These are phyloP conservation scores for Diaporthe caulivora DNA, from an alignment of 2,329 filamentous ascomycete species.

Conservation along the genomic window DNA sequence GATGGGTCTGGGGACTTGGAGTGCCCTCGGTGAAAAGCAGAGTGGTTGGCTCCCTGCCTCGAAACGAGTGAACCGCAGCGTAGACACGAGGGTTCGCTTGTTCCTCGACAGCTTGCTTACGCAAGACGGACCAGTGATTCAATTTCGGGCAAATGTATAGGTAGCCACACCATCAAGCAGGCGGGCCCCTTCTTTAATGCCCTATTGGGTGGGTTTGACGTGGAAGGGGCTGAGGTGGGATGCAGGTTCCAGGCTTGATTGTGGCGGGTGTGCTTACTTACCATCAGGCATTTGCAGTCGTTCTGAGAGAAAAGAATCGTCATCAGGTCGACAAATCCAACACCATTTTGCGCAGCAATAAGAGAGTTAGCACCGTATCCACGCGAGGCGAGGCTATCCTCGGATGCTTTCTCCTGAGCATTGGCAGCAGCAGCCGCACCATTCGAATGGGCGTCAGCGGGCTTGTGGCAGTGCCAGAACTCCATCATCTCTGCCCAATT, in stretches of 20 bases:
- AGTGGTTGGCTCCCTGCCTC: slow-evolving; percentile 35
- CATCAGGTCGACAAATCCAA: slow-evolving; percentile 85
- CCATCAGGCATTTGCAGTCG: slow-evolving; percentile 69
- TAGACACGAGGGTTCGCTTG: slow-evolving; percentile 52
- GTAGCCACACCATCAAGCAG: slow-evolving; percentile 68
- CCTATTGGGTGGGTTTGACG: slow-evolving; percentile 44
- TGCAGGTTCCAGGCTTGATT: slow-evolving; percentile 38
- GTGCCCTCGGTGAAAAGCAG: slow-evolving; percentile 23
- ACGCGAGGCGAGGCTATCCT: slow-evolving; percentile 67
- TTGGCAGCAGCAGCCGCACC: neutral
- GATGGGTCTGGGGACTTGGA: slow-evolving; percentile 40
- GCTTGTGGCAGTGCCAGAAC: slow-evolving; percentile 99
- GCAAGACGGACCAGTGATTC: slow-evolving; percentile 51
- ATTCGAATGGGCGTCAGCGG: slow-evolving; percentile 49
- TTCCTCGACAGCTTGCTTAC: slow-evolving; percentile 43
- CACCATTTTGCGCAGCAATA: slow-evolving; percentile 73
- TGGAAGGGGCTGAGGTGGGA: slow-evolving; percentile 8
- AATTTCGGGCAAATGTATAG: slow-evolving; percentile 79
- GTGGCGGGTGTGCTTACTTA: slow-evolving; percentile 53
- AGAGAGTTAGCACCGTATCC: slow-evolving; percentile 87
- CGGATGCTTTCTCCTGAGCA: slow-evolving; percentile 47
- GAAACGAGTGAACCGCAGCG: slow-evolving; percentile 55
- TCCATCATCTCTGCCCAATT: slow-evolving; percentile 99
- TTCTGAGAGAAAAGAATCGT: slow-evolving; percentile 77
- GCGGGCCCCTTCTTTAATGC: slow-evolving; percentile 75